Conservation (phyloP, 208 protist genomes). For the Wallacemonas sp. region DNA sequence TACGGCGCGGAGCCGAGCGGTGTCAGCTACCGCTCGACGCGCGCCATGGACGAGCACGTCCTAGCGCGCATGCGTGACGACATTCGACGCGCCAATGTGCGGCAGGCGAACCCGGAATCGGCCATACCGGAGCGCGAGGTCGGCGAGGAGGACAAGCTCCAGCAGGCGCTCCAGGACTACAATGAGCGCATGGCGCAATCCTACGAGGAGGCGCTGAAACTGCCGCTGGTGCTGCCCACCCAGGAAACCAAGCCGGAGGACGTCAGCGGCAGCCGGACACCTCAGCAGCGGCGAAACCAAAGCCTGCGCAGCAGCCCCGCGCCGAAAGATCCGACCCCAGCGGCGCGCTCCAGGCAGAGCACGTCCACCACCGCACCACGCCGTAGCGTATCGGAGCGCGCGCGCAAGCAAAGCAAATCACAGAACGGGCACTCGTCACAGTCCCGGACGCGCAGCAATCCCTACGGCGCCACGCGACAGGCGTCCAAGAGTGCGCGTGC, state of each 20-base stretch:
- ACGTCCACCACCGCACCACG: neutral
- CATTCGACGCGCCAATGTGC: slow-evolving; percentile 29
- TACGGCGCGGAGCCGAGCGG: slow-evolving; percentile 3
- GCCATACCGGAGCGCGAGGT: slow-evolving; percentile 33
- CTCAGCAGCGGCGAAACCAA: neutral
- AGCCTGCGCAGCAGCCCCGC: neutral
- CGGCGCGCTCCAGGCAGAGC: neutral
- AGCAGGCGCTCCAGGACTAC: slow-evolving; percentile 25
- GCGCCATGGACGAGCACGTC: slow-evolving; percentile 63
- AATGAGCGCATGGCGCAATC: slow-evolving; percentile 2
- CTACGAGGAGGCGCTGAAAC: slow-evolving; percentile 12
- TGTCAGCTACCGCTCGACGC: slow-evolving; percentile 26
- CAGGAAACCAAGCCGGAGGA: neutral
- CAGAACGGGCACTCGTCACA: neutral
- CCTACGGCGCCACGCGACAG: neutral
- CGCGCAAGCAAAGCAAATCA: neutral
- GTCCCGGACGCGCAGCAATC: neutral
- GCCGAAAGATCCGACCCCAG: neutral
- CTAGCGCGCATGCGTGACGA: slow-evolving; percentile 49
- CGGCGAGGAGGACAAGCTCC: slow-evolving; percentile 19
- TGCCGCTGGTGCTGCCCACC: neutral
- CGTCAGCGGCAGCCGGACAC: neutral
- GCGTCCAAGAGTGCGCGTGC: neutral
- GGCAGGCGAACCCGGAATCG: slow-evolving; percentile 34
- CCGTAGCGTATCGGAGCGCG: slow-evolving; percentile 1